Evolutionary conservation across 1,284 basidiomycete genomes (phyloP), one percentile per base, ranked within the genome.

Genomic region (Papiliotrema flavescens): DNA sequence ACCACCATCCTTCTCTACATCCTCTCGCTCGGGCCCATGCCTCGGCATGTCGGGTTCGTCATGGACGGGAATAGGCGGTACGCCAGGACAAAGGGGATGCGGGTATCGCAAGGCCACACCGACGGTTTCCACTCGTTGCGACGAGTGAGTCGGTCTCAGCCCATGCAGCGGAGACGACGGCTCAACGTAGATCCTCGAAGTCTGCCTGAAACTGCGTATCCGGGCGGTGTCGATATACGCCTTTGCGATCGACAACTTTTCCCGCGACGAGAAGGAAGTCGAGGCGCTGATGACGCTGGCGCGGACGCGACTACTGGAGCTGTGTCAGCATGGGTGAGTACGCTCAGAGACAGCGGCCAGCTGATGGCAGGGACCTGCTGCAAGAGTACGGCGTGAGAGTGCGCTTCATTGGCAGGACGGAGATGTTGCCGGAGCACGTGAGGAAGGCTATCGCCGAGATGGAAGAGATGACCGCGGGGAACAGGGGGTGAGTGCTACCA

Each of bases 31-130:
- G 95, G 94, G 0, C 95, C 96, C 1, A 81, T 96, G 20, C 96
- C 96, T 0, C 76, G 80, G 41, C 96, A 99, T 79, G 83, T 98
- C 41, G 94, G 89, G 2, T 95, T 99, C 71, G 88, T 97, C 36
- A 96, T 99, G 92, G 96, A 99, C 67, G 96, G 96, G 4, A 99
- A 98, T 74, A 80, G 96, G 49, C 82, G 96, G 5, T 97, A 90
- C 71, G 95, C 96, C 0, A 81, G 88, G n/a, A 79, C 74, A 60
- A 79, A 83, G 20, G 83, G 85, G 6, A 82, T 85, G 69, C 74
- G 81, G 32, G 82, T 90, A 9, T 78, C 80, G 34, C 80, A 89
- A 56, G 95, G 96, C 0, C 96, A 99, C 74, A 78, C 82, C 5
- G 86, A 87, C 47, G 96, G 96, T 0, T 98, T 93, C 72, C 78